Evolutionary conservation across 2,329 filamentous ascomycete species (phyloP).

Genomic region (Alternaria atra): DNA sequence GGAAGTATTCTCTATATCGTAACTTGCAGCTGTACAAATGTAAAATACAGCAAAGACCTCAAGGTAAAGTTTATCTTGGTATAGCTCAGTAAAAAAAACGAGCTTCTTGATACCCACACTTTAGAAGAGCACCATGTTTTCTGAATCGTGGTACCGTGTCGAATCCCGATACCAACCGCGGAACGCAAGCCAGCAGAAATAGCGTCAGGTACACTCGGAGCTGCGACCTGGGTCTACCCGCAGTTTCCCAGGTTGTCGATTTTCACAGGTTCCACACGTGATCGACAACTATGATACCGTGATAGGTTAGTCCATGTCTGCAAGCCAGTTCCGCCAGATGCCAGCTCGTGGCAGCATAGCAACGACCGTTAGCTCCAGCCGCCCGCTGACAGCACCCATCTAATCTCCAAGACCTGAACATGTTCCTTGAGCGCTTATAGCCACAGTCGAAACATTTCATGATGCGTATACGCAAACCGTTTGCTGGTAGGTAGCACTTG

Average conservation of each 20-base stretch:
- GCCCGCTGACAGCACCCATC: slow-evolving; percentile 6
- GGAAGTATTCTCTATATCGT: background rate
- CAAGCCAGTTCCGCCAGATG: slow-evolving; percentile 16
- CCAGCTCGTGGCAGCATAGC: slow-evolving; percentile 15
- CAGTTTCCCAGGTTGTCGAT: slow-evolving; percentile 16
- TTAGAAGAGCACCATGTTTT: background rate
- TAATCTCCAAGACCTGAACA: slow-evolving; percentile 1
- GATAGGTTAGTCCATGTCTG: slow-evolving; percentile 1
- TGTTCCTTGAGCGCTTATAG: slow-evolving; percentile 3
- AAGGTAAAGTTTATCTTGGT: background rate
- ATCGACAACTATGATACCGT: slow-evolving; percentile 9
- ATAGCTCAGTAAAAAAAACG: background rate
- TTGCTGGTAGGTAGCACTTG: slow-evolving; percentile 16
- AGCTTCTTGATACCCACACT: background rate
- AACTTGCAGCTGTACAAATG: background rate
- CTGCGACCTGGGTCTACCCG: slow-evolving; percentile 9
- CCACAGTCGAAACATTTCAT: background rate
- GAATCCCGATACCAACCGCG: background rate
- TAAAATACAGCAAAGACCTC: background rate
- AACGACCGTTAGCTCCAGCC: slow-evolving; percentile 13
- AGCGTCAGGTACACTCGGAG: slow-evolving; percentile 3
- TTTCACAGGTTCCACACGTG: slow-evolving; percentile 24
- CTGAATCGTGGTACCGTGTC: background rate
- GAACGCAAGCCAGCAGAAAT: background rate
- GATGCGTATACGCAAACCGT: slow-evolving; percentile 22